Conservation (phyloP, 345 rosid species). For the Turnera subulata region DNA sequence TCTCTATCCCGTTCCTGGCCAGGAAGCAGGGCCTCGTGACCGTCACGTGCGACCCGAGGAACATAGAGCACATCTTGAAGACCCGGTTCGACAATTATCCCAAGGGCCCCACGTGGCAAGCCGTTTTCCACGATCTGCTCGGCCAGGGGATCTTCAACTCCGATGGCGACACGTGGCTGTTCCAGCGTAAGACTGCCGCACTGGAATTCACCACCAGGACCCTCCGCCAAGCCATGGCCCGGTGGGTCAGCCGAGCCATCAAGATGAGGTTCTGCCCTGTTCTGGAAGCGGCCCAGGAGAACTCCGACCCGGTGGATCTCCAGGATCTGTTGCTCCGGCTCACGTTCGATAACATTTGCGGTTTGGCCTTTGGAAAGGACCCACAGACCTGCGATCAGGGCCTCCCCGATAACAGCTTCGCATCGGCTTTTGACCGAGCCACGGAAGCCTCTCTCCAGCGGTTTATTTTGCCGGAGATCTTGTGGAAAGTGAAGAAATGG, state of each 20-base stretch:
- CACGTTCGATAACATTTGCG: constrained; percentile 91
- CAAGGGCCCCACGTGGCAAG: constrained; percentile 97
- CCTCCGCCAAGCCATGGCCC: constrained; percentile 96
- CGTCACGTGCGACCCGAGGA: constrained; percentile 92
- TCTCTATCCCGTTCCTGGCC: constrained; percentile 77
- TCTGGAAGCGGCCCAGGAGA: constrained; percentile 50
- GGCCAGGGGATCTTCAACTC: constrained; percentile 95
- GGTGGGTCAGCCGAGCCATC: constrained; percentile 85
- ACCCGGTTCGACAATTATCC: constrained; percentile 86
- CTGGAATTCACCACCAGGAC: constrained; percentile 95
- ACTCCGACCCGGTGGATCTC: constrained; percentile 59
- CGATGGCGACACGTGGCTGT: constrained; percentile 91
- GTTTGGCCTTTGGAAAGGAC: constrained; percentile 92
- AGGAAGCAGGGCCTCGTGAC: constrained; percentile 90
- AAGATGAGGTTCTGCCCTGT: constrained; percentile 63
- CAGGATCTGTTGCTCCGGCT: constrained; percentile 90
- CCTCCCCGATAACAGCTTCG: constrained; percentile 66
- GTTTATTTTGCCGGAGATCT: constrained; percentile 76
- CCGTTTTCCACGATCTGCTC: constrained; percentile 85
- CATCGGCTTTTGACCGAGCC: constrained; percentile 82
- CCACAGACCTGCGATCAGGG: constrained; percentile 77
- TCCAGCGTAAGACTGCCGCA: constrained; percentile 94
- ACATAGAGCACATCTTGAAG: constrained; percentile 84
- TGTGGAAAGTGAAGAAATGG: constrained; percentile 79
- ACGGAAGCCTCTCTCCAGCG: constrained; percentile 88